Conservation (phyloP, 2,329 filamentous ascomycete species). For the Mollisiaceae sp. region DNA sequence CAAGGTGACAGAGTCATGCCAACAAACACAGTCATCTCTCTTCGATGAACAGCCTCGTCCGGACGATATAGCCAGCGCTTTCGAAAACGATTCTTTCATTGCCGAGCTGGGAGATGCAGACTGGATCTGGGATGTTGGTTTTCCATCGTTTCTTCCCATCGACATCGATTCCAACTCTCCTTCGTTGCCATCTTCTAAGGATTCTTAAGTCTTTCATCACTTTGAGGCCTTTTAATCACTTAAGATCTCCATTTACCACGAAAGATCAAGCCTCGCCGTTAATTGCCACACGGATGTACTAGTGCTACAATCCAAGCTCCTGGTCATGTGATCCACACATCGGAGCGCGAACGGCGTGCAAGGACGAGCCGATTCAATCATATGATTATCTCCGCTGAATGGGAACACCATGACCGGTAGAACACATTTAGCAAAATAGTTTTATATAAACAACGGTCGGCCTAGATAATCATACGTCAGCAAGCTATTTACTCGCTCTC, state of each 20-base stretch:
- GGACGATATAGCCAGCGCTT: not conserved
- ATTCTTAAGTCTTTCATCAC: not conserved
- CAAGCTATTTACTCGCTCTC: too few relatives aligned
- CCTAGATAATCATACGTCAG: too few relatives aligned
- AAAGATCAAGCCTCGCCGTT: too few relatives aligned
- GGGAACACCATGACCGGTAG: too few relatives aligned
- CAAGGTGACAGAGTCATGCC: not conserved
- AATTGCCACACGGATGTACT: too few relatives aligned
- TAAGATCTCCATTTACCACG: too few relatives aligned
- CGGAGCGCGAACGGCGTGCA: not conserved
- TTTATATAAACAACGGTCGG: too few relatives aligned
- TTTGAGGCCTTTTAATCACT: too few relatives aligned
- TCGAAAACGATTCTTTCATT: not conserved
- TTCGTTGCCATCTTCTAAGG: not conserved
- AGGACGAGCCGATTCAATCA: too few relatives aligned
- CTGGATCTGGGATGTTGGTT: constrained; percentile 5
- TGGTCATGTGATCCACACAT: not conserved
- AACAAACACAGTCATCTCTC: not conserved
- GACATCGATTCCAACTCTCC: constrained; percentile 3
- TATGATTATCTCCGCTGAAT: not conserved
- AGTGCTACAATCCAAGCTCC: not conserved
- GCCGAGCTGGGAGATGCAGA: not conserved
- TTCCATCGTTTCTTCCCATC: not conserved
- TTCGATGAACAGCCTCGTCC: not conserved
- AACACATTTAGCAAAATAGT: too few relatives aligned